Conservation (phyloP, 108 stramenopile species). For the Aureococcus anophagefferens region DNA sequence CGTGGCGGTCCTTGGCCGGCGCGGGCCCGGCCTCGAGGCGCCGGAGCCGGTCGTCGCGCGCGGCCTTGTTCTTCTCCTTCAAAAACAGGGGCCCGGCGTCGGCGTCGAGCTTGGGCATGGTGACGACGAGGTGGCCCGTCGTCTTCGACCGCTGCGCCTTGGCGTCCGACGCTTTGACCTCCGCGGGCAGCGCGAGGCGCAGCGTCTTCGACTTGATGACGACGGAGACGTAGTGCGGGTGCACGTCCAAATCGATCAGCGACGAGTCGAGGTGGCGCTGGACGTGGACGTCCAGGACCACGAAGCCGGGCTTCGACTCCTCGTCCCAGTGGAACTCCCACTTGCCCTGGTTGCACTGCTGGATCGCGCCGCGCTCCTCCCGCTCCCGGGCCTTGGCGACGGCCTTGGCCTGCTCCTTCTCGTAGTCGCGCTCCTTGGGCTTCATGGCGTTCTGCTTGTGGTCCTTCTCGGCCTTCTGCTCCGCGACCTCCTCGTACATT, state of each 20-base stretch:
- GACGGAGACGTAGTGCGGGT: conserved; percentile 64
- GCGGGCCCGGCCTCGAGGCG: no score
- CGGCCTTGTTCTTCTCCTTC: conserved; percentile 20
- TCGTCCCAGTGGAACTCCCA: conserved; percentile 63
- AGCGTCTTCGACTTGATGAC: conserved; percentile 68
- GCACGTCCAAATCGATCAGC: conserved; percentile 73
- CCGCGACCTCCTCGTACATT: conserved; percentile 67
- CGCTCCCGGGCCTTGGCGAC: conserved; percentile 6
- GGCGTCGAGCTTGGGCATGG: conserved; percentile 58
- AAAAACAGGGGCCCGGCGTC: background rate
- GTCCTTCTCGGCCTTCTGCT: conserved; percentile 43
- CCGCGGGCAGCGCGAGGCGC: conserved; percentile 51
- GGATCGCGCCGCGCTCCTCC: conserved; percentile 27
- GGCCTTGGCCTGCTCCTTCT: conserved; percentile 26
- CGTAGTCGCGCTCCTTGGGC: conserved; percentile 38
- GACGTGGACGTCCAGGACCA: conserved; percentile 45
- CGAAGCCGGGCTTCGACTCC: conserved; percentile 15
- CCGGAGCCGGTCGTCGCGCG: background rate
- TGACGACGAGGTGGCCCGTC: conserved; percentile 61
- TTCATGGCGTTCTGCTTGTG: background rate
- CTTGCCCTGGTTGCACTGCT: conserved; percentile 60
- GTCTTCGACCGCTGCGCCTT: conserved; percentile 54
- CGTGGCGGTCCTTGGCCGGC: no score
- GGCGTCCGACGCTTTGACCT: conserved; percentile 43
- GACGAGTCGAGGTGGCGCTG: conserved; percentile 60